These are phyloP conservation scores for Tricholoma bakamatsutake DNA, from an alignment of 768 basidiomycete genomes.

Conservation along the genomic window DNA sequence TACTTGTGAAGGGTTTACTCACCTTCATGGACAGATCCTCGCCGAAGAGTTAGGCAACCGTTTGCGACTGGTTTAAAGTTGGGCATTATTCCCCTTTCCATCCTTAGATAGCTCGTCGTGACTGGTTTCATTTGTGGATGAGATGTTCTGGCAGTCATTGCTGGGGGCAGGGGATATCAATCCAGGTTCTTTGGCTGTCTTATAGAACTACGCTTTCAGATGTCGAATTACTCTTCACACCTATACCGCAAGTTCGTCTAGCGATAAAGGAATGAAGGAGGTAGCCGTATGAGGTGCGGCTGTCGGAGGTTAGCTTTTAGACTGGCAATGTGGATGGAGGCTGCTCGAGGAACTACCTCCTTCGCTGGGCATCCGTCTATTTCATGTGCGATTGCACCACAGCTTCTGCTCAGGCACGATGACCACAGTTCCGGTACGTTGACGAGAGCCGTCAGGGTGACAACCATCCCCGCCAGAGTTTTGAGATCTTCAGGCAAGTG, in stretches of 20 bases:
- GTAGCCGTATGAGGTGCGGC: not conserved
- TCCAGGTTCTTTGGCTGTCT: no score
- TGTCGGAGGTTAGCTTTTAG: not conserved
- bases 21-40: constrained; percentile 24
- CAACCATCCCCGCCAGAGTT: no score
- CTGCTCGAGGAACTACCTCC: not conserved
- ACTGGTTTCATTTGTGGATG: not conserved
- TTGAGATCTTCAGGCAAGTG: no score
- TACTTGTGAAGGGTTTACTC: constrained; percentile 32
- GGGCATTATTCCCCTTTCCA: not conserved
- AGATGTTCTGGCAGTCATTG: not conserved
- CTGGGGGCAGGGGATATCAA: no score
- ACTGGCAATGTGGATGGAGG: not conserved
- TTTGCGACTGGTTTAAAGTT: constrained; percentile 12
- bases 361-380: no score
- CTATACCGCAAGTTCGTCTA: not conserved
- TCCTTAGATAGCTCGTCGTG: not conserved
- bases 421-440: not conserved
- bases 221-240: not conserved
- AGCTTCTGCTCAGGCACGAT: not conserved
- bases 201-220: not conserved
- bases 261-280: no score
- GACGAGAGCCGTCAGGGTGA: not conserved
- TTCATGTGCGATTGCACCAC: not conserved
- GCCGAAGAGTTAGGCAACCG: constrained; percentile 21